These are phyloP conservation scores for Hysterium pulicare DNA, from an alignment of 2,329 filamentous ascomycete species.

Conservation along the genomic window DNA sequence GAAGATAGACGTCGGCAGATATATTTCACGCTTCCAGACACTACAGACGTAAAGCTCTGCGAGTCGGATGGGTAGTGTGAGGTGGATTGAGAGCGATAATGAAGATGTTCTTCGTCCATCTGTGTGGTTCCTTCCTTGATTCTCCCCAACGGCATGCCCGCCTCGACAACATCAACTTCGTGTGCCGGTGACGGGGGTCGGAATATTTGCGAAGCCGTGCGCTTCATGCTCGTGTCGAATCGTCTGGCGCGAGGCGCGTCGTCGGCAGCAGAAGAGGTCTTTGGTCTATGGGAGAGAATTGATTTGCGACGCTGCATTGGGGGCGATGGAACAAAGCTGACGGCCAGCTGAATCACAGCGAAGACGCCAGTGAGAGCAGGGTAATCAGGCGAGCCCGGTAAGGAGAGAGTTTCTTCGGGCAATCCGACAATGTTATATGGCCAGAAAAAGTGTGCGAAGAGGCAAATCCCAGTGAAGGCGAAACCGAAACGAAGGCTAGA, in stretches of 20 bases:
- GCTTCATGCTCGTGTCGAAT: slow-evolving; percentile 32
- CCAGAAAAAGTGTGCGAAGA: not conserved
- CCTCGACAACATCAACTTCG: slow-evolving; percentile 22
- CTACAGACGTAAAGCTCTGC: slow-evolving; percentile 26
- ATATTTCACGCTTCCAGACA: slow-evolving; percentile 30
- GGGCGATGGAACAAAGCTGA: slow-evolving; percentile 2
- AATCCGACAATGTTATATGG: not conserved
- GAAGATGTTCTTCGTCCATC: too few species aligned
- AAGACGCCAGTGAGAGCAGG: not conserved
- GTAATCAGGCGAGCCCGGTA: not conserved
- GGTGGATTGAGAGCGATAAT: slow-evolving; percentile 11
- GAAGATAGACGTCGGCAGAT: slow-evolving; percentile 32
- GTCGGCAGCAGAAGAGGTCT: slow-evolving; percentile 44
- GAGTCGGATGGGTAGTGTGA: slow-evolving; percentile 20
- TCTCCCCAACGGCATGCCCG: slow-evolving; percentile 21
- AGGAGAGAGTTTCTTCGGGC: not conserved
- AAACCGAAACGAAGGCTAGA: not conserved
- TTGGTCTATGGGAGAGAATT: slow-evolving; percentile 36
- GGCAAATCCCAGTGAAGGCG: not conserved
- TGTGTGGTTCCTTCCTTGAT: slow-evolving; percentile 25
- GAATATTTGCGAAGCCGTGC: slow-evolving; percentile 38
- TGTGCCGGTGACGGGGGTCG: slow-evolving; percentile 12
- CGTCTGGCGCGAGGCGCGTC: slow-evolving; percentile 24
- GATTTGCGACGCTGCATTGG: slow-evolving; percentile 28
- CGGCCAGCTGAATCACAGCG: not conserved